A percentile compares a stretch with the other conserved stretches of the same genome.
Conservation (phyloP, 2,329 filamentous ascomycete species). For the Epichloe sylvatica region DNA sequence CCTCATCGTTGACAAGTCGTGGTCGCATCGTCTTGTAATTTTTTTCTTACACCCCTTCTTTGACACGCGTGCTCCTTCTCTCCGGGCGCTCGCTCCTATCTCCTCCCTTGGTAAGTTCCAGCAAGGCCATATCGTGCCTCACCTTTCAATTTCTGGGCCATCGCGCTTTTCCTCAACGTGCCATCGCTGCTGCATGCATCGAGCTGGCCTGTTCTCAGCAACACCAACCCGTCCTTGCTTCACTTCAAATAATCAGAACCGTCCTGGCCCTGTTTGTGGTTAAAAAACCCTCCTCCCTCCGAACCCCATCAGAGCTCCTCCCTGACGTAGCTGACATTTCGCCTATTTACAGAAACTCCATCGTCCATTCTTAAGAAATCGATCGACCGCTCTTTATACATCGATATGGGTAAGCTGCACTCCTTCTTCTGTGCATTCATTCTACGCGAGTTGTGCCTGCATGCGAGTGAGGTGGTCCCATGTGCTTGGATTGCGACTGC, state of each 20-base stretch:
- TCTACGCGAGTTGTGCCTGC: neutral
- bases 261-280: neutral
- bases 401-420: constrained; percentile 28
- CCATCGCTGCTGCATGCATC: neutral
- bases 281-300: constrained; percentile 11
- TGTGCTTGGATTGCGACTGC: constrained; percentile 7
- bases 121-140: constrained; percentile 2
- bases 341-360: constrained; percentile 1
- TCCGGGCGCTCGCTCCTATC: constrained; percentile 6
- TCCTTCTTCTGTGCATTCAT: constrained; percentile 12
- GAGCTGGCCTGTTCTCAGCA: neutral
- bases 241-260: neutral
- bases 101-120: constrained; percentile 11
- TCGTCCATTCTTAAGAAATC: constrained; percentile 15
- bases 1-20: constrained; percentile 7
- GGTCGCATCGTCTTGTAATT: constrained; percentile 14
- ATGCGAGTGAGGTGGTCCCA: constrained; percentile 12
- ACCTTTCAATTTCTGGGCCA: neutral
- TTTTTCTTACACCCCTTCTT: constrained; percentile 15
- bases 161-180: neutral
- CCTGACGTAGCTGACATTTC: constrained; percentile 10
- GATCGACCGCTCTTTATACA: constrained; percentile 25
- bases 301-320: constrained; percentile 5
- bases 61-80: constrained; percentile 20
- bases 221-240: neutral